Evolutionary conservation across 805 yeast species (phyloP).

Genomic region (Yueomyces sinensis): DNA sequence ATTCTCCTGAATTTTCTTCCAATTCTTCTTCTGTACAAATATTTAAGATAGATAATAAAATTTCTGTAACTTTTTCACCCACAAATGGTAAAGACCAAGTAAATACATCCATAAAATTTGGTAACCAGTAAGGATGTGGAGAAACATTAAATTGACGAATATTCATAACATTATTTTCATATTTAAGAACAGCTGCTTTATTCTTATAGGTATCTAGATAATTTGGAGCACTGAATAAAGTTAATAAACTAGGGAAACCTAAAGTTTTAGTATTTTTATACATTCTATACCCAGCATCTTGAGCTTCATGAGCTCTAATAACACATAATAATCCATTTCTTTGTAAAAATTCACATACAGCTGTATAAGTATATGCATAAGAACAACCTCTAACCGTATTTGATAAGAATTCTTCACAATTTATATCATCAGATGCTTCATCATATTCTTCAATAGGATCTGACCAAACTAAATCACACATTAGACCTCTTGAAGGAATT

Average conservation of each 20-base stretch:
- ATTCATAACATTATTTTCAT: conserved; percentile 86
- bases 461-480: conserved; percentile 94
- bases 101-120: conserved; percentile 93
- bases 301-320: conserved; percentile 95
- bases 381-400: conserved; percentile 86
- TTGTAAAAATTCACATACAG: conserved; percentile 67
- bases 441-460: conserved; percentile 92
- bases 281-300: conserved; percentile 94
- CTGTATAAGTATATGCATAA: conserved; percentile 73
- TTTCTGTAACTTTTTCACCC: conserved; percentile 90
- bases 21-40: conserved; percentile 93
- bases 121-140: conserved; percentile 95
- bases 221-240: conserved; percentile 92
- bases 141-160: conserved; percentile 86
- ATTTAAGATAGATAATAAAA: conserved; percentile 77
- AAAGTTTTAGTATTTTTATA: conserved; percentile 71
- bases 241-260: conserved; percentile 81
- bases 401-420: conserved; percentile 31
- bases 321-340: conserved; percentile 69
- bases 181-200: conserved; percentile 89
- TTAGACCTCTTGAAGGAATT: conserved; percentile 85
- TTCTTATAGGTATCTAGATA: conserved; percentile 85
- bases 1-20: conserved; percentile 21
- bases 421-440: conserved; percentile 21
- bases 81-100: conserved; percentile 97